phyloP scores from a whole-genome alignment of 805 yeast species.

The Komagataella pastoris region DNA sequence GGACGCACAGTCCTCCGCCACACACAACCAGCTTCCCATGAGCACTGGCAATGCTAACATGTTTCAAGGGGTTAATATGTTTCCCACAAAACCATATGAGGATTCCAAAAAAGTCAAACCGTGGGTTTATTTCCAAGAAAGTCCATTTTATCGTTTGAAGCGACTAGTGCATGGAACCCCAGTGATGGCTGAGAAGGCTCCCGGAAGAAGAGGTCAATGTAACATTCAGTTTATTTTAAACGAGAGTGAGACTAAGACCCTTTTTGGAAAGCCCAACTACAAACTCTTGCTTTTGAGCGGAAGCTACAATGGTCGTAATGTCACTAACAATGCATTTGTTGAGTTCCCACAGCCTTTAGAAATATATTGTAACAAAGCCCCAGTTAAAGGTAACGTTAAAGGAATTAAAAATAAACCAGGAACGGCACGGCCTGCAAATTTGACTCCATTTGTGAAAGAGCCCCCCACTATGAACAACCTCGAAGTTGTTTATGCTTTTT shows the following conservation, averaged over 20 bases:
- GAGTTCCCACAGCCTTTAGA: conserved; percentile 68
- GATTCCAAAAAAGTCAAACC: conserved; percentile 10
- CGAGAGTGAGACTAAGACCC: conserved; percentile 23
- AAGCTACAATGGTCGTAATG: conserved; percentile 13
- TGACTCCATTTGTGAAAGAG: conserved; percentile 35
- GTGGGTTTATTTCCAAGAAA: conserved; percentile 33
- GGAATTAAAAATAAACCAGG: conserved; percentile 73
- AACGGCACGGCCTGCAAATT: conserved; percentile 70
- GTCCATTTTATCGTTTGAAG: conserved; percentile 42
- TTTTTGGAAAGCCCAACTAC: conserved; percentile 16
- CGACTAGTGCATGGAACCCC: conserved; percentile 35
- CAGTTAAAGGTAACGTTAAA: conserved; percentile 39
- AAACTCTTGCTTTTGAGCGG: conserved; percentile 46
- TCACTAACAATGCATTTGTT: conserved; percentile 19
- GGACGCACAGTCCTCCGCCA: not conserved
- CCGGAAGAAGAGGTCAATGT: conserved; percentile 31
- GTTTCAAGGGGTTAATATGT: not conserved
- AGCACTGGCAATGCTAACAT: not conserved
- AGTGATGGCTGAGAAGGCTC: conserved; percentile 24
- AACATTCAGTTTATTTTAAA: conserved; percentile 27
- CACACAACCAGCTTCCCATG: not conserved
- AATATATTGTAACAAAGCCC: conserved; percentile 40
- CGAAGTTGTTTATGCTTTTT: conserved; percentile 44
- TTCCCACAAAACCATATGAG: not conserved
- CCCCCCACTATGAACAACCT: conserved; percentile 25